Conservation (phyloP, 139 green algal species). For the Auxenochlorella protothecoides region DNA sequence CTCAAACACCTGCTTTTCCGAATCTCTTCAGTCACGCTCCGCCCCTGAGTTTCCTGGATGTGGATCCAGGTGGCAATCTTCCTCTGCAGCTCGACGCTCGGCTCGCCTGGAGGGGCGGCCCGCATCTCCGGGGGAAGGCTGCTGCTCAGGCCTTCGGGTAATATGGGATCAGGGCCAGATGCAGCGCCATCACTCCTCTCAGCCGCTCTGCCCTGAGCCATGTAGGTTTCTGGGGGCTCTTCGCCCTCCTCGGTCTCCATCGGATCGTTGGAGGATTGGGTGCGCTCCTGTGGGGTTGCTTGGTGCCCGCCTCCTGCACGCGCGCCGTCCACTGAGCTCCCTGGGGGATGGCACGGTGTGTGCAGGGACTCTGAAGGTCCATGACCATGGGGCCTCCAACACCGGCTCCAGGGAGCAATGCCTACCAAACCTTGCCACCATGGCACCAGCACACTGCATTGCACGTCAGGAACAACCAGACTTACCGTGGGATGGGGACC, state of each 20-base stretch:
- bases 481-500: neutral
- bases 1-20: constrained; percentile 11
- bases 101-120: neutral
- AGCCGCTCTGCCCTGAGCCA: no score
- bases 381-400: neutral
- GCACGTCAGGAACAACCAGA: neutral
- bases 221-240: neutral
- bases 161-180: neutral
- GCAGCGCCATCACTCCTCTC: neutral
- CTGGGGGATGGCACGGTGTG: neutral
- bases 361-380: neutral
- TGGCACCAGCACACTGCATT: no score
- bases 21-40: constrained; percentile 9
- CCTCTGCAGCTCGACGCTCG: constrained; percentile 6
- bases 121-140: constrained; percentile 69
- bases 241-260: neutral
- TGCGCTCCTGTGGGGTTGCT: neutral
- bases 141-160: constrained; percentile 2
- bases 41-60: constrained; percentile 9
- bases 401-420: neutral
- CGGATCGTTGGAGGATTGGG: neutral
- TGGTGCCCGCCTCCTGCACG: neutral
- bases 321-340: neutral
- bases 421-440: neutral
- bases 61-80: constrained; percentile 12